Evolutionary conservation across 495 filamentous ascomycete species (phyloP).

Genomic region (Trichoderma orchidacearum): DNA sequence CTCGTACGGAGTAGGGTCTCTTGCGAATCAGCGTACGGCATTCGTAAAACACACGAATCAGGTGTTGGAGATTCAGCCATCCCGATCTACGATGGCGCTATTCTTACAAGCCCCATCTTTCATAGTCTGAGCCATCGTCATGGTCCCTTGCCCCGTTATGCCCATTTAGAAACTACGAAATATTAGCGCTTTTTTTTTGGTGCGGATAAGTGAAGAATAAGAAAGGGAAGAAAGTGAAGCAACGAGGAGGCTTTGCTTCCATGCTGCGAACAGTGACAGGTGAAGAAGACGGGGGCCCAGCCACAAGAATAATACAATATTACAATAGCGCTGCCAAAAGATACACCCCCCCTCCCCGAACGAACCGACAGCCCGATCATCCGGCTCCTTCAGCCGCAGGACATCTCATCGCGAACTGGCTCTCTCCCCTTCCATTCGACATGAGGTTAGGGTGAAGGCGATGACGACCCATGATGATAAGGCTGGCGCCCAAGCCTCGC

Average conservation of each 20-base stretch:
- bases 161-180: too few species aligned
- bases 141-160: neutral
- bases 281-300: too few species aligned
- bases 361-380: neutral
- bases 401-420: too few species aligned
- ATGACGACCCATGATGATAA: neutral
- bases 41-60: neutral
- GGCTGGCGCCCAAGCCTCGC: neutral
- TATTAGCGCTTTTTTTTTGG: too few species aligned
- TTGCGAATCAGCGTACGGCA: neutral
- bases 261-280: too few species aligned
- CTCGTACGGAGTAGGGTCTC: too few species aligned
- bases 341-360: neutral
- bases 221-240: too few species aligned
- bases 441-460: neutral
- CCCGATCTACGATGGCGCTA: constrained; percentile 1
- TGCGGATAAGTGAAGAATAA: too few species aligned
- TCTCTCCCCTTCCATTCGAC: neutral
- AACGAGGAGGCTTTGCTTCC: too few species aligned
- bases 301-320: neutral
- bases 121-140: neutral
- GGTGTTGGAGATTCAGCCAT: neutral
- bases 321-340: neutral
- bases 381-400: neutral
- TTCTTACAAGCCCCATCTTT: neutral